Percentiles rank a stretch among this genome's conserved stretches.
These are phyloP conservation scores for Volvariella volvacea DNA, from an alignment of 1,284 basidiomycete genomes.

Conservation along the genomic window DNA sequence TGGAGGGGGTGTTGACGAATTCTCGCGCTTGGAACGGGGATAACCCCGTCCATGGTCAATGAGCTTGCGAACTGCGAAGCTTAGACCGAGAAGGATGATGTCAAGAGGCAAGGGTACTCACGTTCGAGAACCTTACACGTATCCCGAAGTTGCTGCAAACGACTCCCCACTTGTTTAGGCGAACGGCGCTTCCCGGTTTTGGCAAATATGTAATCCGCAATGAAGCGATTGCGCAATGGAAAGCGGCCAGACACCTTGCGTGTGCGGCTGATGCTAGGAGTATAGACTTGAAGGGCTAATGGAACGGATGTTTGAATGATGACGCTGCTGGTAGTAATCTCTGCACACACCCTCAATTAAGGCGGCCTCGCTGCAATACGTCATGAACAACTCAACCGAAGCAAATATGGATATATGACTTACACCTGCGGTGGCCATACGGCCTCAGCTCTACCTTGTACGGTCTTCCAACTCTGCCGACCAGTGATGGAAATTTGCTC, in stretches of 20 bases:
- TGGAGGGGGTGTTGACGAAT: too few relatives aligned
- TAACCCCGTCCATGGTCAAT: too few relatives aligned
- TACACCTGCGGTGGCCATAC: conserved; percentile 67
- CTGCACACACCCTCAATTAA: conserved; percentile 55
- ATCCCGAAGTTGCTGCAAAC: conserved; percentile 65
- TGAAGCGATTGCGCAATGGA: conserved; percentile 68
- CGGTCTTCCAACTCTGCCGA: conserved; percentile 69
- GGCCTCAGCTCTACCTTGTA: conserved; percentile 59
- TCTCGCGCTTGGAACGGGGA: too few relatives aligned
- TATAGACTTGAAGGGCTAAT: conserved; percentile 61
- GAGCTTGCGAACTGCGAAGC: too few relatives aligned
- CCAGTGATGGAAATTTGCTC: conserved; percentile 59
- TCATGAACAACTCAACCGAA: neutral
- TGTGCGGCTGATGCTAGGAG: conserved; percentile 61
- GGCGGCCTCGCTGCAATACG: conserved; percentile 43
- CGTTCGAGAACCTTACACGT: conserved; percentile 57
- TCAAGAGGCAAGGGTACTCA: conserved; percentile 25
- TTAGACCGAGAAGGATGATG: too few relatives aligned
- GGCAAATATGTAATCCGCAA: conserved; percentile 60
- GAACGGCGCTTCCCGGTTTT: conserved; percentile 58
- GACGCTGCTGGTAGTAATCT: conserved; percentile 7
- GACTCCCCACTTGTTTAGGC: conserved; percentile 68
- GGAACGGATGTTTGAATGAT: neutral
- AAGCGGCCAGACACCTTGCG: conserved; percentile 64
- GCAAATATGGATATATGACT: neutral